Evolutionary conservation across 768 basidiomycete species (phyloP).

Genomic region (Pluteus cervinus): DNA sequence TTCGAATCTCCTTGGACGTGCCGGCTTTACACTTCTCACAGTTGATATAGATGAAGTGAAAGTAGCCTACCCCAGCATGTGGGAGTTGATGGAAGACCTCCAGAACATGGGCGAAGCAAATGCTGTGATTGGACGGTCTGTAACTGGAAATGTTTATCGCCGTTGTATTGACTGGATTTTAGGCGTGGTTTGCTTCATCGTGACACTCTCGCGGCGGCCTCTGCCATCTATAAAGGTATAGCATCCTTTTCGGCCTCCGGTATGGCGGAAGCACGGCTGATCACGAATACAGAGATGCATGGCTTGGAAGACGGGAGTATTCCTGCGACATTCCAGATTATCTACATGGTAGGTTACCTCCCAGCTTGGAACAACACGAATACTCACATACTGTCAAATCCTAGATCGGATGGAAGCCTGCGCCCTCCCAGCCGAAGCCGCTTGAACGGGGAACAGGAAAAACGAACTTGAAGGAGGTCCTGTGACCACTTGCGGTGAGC

Average conservation of each 20-base stretch:
- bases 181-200: slow-evolving; percentile 68
- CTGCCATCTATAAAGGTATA: slow-evolving; percentile 90
- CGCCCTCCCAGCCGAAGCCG: slow-evolving; percentile 36
- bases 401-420: slow-evolving; percentile 44
- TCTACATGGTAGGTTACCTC: slow-evolving; percentile 72
- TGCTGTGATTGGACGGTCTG: slow-evolving; percentile 76
- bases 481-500: slow-evolving; percentile 22
- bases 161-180: slow-evolving; percentile 5
- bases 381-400: slow-evolving; percentile 3
- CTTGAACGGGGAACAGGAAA: slow-evolving; percentile 40
- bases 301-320: slow-evolving; percentile 78
- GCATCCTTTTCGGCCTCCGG: slow-evolving; percentile 7
- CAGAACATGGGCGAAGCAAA: slow-evolving; percentile 96
- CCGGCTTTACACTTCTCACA: slow-evolving; percentile 90
- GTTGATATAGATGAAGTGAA: slow-evolving; percentile 94
- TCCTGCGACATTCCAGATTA: slow-evolving; percentile 94
- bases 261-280: too few relatives aligned
- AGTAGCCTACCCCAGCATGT: slow-evolving; percentile 90
- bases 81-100: slow-evolving; percentile 93
- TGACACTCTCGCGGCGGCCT: slow-evolving; percentile 87
- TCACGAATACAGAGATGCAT: slow-evolving; percentile 57
- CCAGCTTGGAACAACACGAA: not conserved
- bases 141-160: not conserved
- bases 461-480: slow-evolving; percentile 35
- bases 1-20: slow-evolving; percentile 86